These are phyloP conservation scores for Coemansia pectinata DNA, from an alignment of 192 early-diverging fungal genomes.

Conservation along the genomic window DNA sequence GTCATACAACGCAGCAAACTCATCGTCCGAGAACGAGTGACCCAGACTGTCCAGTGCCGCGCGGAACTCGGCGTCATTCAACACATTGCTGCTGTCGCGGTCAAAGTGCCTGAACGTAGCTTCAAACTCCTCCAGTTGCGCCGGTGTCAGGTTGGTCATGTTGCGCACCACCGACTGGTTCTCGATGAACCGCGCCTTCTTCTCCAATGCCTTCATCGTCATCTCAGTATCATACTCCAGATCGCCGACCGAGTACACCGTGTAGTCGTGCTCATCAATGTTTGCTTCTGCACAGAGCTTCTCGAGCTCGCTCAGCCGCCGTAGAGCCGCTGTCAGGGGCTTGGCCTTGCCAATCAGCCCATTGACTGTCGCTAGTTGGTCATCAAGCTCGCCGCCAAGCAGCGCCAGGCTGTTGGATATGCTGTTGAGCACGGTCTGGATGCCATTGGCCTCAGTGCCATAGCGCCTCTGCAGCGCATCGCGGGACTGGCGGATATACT, in stretches of 20 bases:
- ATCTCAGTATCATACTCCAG: constrained; percentile 82
- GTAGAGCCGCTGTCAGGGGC: constrained; percentile 57
- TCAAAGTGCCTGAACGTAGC: constrained; percentile 92
- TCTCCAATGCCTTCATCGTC: constrained; percentile 75
- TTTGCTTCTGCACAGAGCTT: constrained; percentile 76
- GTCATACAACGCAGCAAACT: constrained; percentile 68
- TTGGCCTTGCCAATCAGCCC: constrained; percentile 57
- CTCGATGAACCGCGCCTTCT: constrained; percentile 86
- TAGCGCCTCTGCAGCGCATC: constrained; percentile 77
- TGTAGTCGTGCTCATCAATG: constrained; percentile 92
- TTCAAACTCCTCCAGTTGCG: constrained; percentile 91
- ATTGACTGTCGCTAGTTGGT: constrained; percentile 67
- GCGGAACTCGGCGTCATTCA: constrained; percentile 79
- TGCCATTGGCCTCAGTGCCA: constrained; percentile 81
- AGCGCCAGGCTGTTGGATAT: constrained; percentile 65
- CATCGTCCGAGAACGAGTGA: constrained; percentile 70
- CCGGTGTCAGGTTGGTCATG: constrained; percentile 91
- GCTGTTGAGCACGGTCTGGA: constrained; percentile 69
- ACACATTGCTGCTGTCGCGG: constrained; percentile 78
- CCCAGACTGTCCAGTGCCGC: constrained; percentile 81
- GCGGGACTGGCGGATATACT: constrained; percentile 81
- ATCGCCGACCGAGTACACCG: constrained; percentile 89
- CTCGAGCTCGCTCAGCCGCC: constrained; percentile 64
- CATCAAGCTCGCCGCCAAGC: constrained; percentile 79
- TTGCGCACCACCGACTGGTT: constrained; percentile 94